Evolutionary conservation across 2,329 filamentous ascomycete species (phyloP).

Genomic region (Penicillium sp.): DNA sequence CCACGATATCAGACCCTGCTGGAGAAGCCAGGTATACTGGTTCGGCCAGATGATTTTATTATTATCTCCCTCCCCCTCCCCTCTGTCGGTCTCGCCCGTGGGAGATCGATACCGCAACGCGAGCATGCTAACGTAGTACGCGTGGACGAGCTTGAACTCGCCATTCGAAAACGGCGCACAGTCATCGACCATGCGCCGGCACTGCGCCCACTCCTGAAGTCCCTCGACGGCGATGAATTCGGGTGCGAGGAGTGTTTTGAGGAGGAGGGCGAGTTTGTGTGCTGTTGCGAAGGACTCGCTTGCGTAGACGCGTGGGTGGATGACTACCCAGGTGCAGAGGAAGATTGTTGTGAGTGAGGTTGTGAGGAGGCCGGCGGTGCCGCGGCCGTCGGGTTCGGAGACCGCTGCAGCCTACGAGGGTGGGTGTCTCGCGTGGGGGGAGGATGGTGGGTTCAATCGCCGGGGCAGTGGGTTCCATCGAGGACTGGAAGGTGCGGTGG

Average conservation of each 20-base stretch:
- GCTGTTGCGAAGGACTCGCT: neutral
- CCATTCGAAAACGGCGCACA: neutral
- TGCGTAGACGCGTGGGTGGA: constrained; percentile 11
- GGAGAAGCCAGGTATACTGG: constrained; percentile 9
- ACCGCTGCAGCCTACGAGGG: constrained; percentile 9
- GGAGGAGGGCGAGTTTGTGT: constrained; percentile 14
- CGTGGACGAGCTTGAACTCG: constrained; percentile 2
- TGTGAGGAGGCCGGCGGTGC: constrained; percentile 8
- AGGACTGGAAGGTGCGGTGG: too few species aligned
- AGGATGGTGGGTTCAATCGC: too few species aligned
- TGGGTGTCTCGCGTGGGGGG: neutral
- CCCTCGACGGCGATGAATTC: constrained; percentile 17
- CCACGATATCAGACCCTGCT: neutral
- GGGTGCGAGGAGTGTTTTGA: constrained; percentile 10
- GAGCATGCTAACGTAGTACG: constrained; percentile 16
- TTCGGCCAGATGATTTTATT: constrained; percentile 13
- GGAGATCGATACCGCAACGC: constrained; percentile 5
- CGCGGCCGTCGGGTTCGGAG: constrained; percentile 6
- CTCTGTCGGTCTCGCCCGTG: too few species aligned
- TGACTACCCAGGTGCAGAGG: constrained; percentile 14
- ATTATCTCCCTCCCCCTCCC: neutral
- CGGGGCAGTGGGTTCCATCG: too few species aligned
- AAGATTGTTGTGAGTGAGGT: constrained; percentile 10
- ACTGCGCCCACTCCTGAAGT: constrained; percentile 14
- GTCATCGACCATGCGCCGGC: constrained; percentile 3